phyloP scores from a whole-genome alignment of 2,329 filamentous ascomycete species.

The Aspergillus proliferans region DNA sequence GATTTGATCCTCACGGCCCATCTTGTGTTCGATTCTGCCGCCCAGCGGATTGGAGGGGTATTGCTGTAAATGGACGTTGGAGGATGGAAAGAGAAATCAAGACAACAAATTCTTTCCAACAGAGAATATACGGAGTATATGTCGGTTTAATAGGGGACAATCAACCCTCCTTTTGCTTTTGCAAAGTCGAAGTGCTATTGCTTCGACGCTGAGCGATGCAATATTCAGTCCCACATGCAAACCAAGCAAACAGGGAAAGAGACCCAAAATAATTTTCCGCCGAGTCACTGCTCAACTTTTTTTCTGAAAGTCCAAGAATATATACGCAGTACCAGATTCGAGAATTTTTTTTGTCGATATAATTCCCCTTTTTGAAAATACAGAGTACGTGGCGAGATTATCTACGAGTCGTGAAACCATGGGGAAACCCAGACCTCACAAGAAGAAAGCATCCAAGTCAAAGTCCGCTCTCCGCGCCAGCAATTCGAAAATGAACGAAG shows the following conservation, averaged over 20 bases:
- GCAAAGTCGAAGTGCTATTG: conserved; percentile 2
- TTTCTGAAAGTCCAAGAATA: conserved; percentile 1
- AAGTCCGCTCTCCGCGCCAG: conserved; percentile 41
- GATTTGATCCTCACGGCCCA: conserved; percentile 71
- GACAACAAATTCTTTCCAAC: not conserved
- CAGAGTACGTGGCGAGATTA: conserved; percentile 7
- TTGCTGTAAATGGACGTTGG: not conserved
- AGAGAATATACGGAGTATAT: not conserved
- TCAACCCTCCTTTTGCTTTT: conserved; percentile 2
- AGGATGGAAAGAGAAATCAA: too few relatives aligned
- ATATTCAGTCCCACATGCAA: conserved; percentile 35
- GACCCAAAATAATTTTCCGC: conserved; percentile 22
- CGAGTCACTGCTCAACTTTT: conserved; percentile 3
- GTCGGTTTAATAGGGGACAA: not conserved
- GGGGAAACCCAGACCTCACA: conserved; percentile 48
- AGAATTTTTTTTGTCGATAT: not conserved
- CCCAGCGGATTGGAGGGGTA: conserved; percentile 26
- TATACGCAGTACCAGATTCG: not conserved
- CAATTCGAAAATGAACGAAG: conserved; percentile 40
- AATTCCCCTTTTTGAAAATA: not conserved
- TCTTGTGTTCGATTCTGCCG: conserved; percentile 25
- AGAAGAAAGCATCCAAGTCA: conserved; percentile 38
- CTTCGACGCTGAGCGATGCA: conserved; percentile 9
- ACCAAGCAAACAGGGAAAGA: conserved; percentile 34
- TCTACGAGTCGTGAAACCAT: conserved; percentile 27